Evolutionary conservation across 768 basidiomycete genomes (phyloP).

Genomic region (Albatrellus ellisii): DNA sequence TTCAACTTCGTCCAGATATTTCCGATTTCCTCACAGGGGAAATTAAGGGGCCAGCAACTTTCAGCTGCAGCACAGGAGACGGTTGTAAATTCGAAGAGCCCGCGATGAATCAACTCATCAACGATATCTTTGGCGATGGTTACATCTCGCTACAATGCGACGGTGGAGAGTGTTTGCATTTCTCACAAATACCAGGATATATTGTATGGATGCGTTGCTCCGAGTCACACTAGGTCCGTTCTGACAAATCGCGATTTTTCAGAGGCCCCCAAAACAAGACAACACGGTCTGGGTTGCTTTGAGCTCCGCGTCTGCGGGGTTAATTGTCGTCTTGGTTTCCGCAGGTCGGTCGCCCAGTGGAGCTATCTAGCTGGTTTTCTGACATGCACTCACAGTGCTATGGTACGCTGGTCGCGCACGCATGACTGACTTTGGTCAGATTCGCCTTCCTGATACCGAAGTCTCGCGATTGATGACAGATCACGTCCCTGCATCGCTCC

Average conservation of each 20-base stretch:
- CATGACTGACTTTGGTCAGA: slow-evolving; percentile 52
- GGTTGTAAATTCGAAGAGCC: slow-evolving; percentile 91
- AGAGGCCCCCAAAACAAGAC: slow-evolving; percentile 75
- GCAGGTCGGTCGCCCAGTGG: slow-evolving; percentile 29
- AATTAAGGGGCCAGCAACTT: slow-evolving; percentile 83
- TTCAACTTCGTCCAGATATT: slow-evolving; percentile 47
- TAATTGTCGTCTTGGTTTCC: slow-evolving; percentile 58
- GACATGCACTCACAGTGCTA: slow-evolving; percentile 33
- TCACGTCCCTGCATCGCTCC: slow-evolving; percentile 88
- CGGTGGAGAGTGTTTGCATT: slow-evolving; percentile 90
- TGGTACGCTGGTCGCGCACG: slow-evolving; percentile 85
- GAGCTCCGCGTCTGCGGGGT: slow-evolving; percentile 66
- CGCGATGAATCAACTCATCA: slow-evolving; percentile 92
- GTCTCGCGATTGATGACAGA: slow-evolving; percentile 81
- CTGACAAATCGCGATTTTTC: neutral
- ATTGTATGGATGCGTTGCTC: slow-evolving; percentile 38
- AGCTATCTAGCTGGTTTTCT: neutral
- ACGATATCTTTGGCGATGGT: slow-evolving; percentile 83
- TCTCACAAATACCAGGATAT: slow-evolving; percentile 91
- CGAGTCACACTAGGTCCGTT: neutral
- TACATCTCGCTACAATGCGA: slow-evolving; percentile 81
- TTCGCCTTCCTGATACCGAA: slow-evolving; percentile 72
- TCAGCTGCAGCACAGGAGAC: slow-evolving; percentile 57
- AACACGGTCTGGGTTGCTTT: slow-evolving; percentile 74
- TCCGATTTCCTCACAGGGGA: slow-evolving; percentile 83